phyloP scores from a whole-genome alignment of 2,329 filamentous ascomycete species.

The Ilyonectria mors-panacis region DNA sequence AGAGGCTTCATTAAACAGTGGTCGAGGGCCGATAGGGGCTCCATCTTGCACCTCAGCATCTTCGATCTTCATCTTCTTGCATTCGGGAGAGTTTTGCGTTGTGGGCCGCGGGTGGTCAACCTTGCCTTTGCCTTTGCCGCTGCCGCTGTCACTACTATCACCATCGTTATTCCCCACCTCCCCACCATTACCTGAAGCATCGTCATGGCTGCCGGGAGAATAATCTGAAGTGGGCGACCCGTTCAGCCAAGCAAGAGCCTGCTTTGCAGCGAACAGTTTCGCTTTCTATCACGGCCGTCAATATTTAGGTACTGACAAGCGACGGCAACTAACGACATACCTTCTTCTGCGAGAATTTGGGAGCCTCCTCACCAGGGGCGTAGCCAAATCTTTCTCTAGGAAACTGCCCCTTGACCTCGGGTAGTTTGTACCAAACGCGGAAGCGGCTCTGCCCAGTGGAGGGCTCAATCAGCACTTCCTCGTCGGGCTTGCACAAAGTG shows the following conservation, averaged over 20 bases:
- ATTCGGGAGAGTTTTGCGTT: constrained; percentile 17
- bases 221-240: not conserved
- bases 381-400: constrained; percentile 54
- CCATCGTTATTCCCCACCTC: not conserved
- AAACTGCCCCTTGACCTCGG: constrained; percentile 41
- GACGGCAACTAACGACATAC: constrained; percentile 37
- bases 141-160: not conserved
- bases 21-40: constrained; percentile 6
- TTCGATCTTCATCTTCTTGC: constrained; percentile 35
- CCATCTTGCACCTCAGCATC: constrained; percentile 32
- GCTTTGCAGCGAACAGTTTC: constrained; percentile 67
- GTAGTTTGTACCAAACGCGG: constrained; percentile 46
- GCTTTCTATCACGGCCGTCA: constrained; percentile 54
- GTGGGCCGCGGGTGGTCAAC: constrained; percentile 19
- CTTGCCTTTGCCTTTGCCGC: not conserved
- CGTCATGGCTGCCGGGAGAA: not conserved
- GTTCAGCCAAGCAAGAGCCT: constrained; percentile 60
- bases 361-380: constrained; percentile 44
- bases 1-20: not conserved
- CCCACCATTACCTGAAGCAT: not conserved
- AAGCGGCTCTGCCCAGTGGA: constrained; percentile 35
- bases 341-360: constrained; percentile 64
- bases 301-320: too few species aligned
- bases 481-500: constrained; percentile 15
- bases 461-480: constrained; percentile 5